Evolutionary conservation across 2,329 filamentous ascomycete genomes (phyloP).

Genomic region (Fusarium siculi): DNA sequence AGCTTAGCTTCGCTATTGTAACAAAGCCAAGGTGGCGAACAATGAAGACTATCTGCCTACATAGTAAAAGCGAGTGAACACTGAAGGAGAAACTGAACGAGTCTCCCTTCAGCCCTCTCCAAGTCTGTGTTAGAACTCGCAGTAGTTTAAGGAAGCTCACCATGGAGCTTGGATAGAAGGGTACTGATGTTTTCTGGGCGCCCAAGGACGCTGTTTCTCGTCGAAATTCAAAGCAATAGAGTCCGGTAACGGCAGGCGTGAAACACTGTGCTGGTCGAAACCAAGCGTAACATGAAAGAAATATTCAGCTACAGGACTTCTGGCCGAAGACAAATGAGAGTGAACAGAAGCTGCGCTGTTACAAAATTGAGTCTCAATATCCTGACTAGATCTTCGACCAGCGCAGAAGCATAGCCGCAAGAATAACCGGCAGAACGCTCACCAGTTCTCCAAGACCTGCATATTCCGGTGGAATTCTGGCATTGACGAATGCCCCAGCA

Average conservation of each 20-base stretch:
- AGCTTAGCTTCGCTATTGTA: background rate
- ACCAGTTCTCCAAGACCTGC: constrained; percentile 79
- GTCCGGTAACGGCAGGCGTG: constrained; percentile 23
- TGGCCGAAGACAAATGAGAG: constrained; percentile 4
- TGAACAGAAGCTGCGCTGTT: background rate
- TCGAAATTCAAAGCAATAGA: background rate
- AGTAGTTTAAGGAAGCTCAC: background rate
- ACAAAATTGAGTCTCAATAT: background rate
- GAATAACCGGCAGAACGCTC: constrained; percentile 76
- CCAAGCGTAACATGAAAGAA: background rate
- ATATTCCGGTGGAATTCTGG: constrained; percentile 66
- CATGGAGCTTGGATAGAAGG: background rate
- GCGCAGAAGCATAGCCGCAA: constrained; percentile 41
- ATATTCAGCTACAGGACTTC: background rate
- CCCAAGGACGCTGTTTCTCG: background rate
- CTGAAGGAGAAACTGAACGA: background rate
- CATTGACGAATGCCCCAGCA: constrained; percentile 69
- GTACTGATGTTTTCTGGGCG: background rate
- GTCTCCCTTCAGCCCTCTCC: no score
- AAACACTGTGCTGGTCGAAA: constrained; percentile 8
- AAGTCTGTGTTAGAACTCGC: background rate
- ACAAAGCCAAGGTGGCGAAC: background rate
- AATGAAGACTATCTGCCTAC: background rate
- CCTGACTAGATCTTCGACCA: constrained; percentile 39
- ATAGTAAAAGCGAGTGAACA: background rate